Percentiles rank a stretch among this genome's conserved stretches.
Conservation (phyloP, 2,329 filamentous ascomycete genomes). For the Pyricularia sp. region DNA sequence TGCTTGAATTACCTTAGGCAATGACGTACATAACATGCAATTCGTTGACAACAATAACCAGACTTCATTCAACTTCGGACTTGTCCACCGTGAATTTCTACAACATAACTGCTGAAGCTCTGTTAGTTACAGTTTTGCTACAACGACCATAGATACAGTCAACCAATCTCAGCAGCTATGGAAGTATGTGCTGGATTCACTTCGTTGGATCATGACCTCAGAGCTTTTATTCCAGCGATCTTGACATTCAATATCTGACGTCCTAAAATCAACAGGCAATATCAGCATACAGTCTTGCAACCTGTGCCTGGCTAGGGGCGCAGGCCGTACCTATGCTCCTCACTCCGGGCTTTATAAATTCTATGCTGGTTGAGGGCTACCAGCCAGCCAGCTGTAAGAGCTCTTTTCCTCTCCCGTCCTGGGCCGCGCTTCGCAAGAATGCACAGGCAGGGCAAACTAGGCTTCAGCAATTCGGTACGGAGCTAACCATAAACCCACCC, state of each 20-base stretch:
- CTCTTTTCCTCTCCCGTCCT: neutral
- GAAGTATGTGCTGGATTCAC: neutral
- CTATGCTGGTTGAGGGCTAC: constrained; percentile 28
- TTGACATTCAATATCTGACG: neutral
- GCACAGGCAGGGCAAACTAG: neutral
- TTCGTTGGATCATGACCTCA: neutral
- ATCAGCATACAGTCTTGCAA: constrained; percentile 40
- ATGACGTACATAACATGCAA: neutral
- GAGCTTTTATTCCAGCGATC: neutral
- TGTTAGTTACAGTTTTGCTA: neutral
- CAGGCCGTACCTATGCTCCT: constrained; percentile 38
- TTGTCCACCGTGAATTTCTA: neutral
- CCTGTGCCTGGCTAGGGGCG: constrained; percentile 38
- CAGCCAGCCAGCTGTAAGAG: constrained; percentile 21
- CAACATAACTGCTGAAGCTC: neutral
- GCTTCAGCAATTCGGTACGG: too few relatives aligned
- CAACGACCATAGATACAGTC: neutral
- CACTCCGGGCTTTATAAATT: constrained; percentile 37
- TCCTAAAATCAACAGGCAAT: constrained; percentile 28
- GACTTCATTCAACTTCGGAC: neutral
- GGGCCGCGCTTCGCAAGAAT: neutral
- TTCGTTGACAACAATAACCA: neutral
- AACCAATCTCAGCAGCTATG: neutral
- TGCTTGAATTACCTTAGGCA: neutral
- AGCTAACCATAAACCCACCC: neutral